These are phyloP conservation scores for Drechslerella coelobrocha DNA, from an alignment of 2,329 filamentous ascomycete species.

Conservation along the genomic window DNA sequence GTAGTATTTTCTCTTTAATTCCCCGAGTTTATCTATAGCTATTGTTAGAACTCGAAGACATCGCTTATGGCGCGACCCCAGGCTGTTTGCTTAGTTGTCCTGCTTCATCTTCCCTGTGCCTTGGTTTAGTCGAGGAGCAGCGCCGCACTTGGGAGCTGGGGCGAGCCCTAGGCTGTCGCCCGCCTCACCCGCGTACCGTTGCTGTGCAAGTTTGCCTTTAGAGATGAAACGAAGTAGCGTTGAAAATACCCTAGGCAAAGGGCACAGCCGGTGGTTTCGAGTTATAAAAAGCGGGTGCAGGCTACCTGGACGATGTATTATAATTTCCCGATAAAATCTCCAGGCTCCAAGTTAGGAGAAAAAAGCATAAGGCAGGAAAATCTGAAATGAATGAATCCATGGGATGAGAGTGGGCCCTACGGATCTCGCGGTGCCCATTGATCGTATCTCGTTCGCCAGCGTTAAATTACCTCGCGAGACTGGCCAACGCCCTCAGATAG, in stretches of 20 bases:
- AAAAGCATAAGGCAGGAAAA: neutral
- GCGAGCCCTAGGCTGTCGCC: neutral
- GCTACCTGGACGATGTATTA: neutral
- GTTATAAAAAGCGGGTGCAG: constrained; percentile 8
- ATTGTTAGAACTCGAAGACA: constrained; percentile 35
- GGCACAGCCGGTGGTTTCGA: constrained; percentile 3
- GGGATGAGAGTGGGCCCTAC: neutral
- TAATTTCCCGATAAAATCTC: neutral
- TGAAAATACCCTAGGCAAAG: neutral
- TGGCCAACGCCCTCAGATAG: constrained; percentile 8
- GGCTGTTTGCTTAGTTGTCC: constrained; percentile 6
- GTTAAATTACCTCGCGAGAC: constrained; percentile 42
- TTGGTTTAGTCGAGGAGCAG: neutral
- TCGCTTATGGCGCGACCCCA: constrained; percentile 10
- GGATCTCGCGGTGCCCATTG: neutral
- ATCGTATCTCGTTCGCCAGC: constrained; percentile 11
- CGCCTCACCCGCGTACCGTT: neutral
- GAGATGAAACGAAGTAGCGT: neutral
- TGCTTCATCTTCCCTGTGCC: constrained; percentile 23
- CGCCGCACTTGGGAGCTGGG: no score
- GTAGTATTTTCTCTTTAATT: neutral
- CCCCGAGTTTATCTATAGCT: constrained; percentile 1
- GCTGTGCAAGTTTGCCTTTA: neutral
- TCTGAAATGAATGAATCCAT: neutral
- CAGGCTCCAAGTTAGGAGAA: neutral